Percentiles rank a stretch among this genome's conserved stretches.
Evolutionary conservation across 1,284 basidiomycete genomes (phyloP).

Genomic region (Leucoagaricus sp.): DNA sequence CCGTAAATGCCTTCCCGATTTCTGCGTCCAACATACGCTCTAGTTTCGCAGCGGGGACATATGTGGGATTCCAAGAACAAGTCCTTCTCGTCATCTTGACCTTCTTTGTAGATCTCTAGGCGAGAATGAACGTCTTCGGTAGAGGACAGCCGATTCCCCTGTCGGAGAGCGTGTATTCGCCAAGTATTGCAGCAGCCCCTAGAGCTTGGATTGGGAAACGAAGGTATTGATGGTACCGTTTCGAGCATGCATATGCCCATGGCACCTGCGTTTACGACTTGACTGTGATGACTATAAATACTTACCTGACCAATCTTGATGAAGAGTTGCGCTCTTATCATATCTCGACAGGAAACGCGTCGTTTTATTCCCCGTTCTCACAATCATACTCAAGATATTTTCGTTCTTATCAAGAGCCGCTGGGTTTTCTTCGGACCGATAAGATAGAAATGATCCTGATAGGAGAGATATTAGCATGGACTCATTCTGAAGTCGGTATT

Average conservation of each 20-base stretch:
- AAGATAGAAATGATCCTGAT: slow-evolving; percentile 43
- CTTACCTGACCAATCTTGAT: slow-evolving; percentile 40
- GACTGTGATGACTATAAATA: no score
- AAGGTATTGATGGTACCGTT: slow-evolving; percentile 56
- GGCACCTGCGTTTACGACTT: slow-evolving; percentile 45
- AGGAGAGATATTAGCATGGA: not conserved
- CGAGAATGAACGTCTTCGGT: slow-evolving; percentile 31
- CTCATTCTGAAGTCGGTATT: not conserved
- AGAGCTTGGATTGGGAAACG: slow-evolving; percentile 47
- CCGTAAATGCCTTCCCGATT: slow-evolving; percentile 38
- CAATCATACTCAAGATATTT: slow-evolving; percentile 40
- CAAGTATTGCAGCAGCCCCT: slow-evolving; percentile 41
- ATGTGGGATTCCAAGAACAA: slow-evolving; percentile 44
- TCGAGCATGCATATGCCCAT: slow-evolving; percentile 49
- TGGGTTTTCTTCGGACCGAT: slow-evolving; percentile 38
- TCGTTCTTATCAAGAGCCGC: slow-evolving; percentile 33
- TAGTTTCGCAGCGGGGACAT: slow-evolving; percentile 36
- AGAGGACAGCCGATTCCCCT: slow-evolving; percentile 45
- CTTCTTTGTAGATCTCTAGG: slow-evolving; percentile 39
- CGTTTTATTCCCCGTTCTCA: no score
- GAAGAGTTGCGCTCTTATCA: slow-evolving; percentile 52
- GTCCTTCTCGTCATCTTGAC: slow-evolving; percentile 35
- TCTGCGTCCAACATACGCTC: slow-evolving; percentile 22
- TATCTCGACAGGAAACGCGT: no score
- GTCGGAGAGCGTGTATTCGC: slow-evolving; percentile 54